Evolutionary conservation across 306 rosid species (phyloP), one percentile per base, ranked within the genome.

Genomic region (Cucurbita ficifolia): DNA sequence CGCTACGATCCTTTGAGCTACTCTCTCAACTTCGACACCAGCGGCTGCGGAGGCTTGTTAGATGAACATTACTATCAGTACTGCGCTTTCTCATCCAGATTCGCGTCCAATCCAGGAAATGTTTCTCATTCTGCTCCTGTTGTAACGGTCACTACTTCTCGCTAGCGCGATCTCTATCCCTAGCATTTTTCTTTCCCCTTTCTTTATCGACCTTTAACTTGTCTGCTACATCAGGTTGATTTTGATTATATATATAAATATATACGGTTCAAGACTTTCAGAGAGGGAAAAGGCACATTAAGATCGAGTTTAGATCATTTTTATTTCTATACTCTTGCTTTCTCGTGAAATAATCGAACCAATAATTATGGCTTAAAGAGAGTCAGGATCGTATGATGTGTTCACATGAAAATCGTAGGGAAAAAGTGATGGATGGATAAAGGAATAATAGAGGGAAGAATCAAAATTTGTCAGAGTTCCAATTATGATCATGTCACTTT

Each of bases 1-100:
- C 86, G 82, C 46, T 92, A 92, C 62, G 97, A 92, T 76, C 96
- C 96, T 0, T 8, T 89, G 79, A 92, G 97, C 80, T 92, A 89
- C 76, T 82, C 96, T 14, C 85, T 92, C 74, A 92, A 92, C 81
- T 92, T 92, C 46, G 97, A 92, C n/a, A 40, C 82, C 10, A 77
- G 78, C 70, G 94, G 91, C 42, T 80, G 82, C 51, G 96, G 95
- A 18, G 80, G 73, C 81, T 76, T 81, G 61, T 56, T 82, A 56
- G 96, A 87, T 65, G 92, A 92, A 10, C 94, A 92, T 78, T 83
- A 87, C 81, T 85, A 85, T 35, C 85, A 82, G 82, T 92, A 85
- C 61, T 92, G 73, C 63, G 88, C 97, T 2, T 92, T 92, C 77
- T 87, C 97, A 69, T 89, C 97, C 0, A 86, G 96, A 78, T 92